Base-by-base conservation (phyloP, 2,329 filamentous ascomycete genomes). In the Aspergillus floridensis region DNA sequence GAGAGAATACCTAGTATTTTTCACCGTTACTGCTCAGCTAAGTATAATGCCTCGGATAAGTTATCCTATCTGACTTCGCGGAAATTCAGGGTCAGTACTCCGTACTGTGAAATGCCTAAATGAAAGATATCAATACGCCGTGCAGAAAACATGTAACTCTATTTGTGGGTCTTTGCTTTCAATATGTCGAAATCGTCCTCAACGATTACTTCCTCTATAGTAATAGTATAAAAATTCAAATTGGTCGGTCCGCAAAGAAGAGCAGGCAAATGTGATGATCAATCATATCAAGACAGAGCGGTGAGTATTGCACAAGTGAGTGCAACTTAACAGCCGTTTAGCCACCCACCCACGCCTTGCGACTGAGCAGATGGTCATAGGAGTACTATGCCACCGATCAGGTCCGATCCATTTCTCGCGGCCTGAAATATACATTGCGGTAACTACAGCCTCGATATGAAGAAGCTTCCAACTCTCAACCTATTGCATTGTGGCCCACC, bases 391-490 rank as follows among this genome's bases (percentile, higher is more conserved):
- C 47, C 31, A 51, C 47, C 51, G 48, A 22, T 59, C 53, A 48
- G 35, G n/a, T 29, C 26, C 41, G n/a, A 41, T 50, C 49, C 22
- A 24, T 54, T 47, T 26, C 24, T 57, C 24, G 24, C 54, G 53
- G 57, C 50, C 54, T 54, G 53, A 59, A 38, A 62, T 53, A 55
- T 58, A 60, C 41, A n/a, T 48, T 31, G 24, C 41, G 26, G 26
- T 29, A 41, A 35, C 21, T 14, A 41, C 41, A 31, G 38, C n/a
- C 24, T 16, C n/a, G 31, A 35, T n/a, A 46, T n/a, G 47, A 60
- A 50, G 47, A 60, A 50, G 55, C 46, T 19, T 49, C 46, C 41
- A 41, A 14, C 26, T 26, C 50, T 46, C 44, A 54, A 53, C 41
- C 24, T 16, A 35, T 29, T 51, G 47, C 47, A 44, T 26, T 14